A percentile compares a stretch with the other conserved stretches of the same genome.
phyloP scores from a whole-genome alignment of 257 asterid genomes.

The Jacaranda mimosifolia region DNA sequence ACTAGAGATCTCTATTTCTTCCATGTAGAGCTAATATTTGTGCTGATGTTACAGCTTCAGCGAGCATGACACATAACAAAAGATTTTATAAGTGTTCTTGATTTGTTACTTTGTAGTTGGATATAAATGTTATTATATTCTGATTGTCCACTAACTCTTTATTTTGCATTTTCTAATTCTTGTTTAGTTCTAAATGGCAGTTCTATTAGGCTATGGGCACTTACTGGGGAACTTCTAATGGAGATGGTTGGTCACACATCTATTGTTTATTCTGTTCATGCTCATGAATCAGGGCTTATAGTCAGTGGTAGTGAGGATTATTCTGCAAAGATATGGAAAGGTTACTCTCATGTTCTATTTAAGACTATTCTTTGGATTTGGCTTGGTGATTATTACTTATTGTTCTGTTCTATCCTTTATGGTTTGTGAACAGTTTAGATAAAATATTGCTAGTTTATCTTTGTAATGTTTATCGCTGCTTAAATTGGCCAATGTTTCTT shows the following conservation, averaged over 20 bases:
- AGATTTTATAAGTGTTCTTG: not conserved
- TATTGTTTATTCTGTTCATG: constrained; percentile 91
- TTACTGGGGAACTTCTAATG: constrained; percentile 81
- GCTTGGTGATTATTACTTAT: not conserved
- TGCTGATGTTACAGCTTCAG: too few relatives aligned
- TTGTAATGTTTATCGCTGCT: constrained; percentile 3
- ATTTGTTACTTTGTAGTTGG: constrained; percentile 20
- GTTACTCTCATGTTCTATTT: constrained; percentile 45
- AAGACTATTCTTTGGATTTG: constrained; percentile 26
- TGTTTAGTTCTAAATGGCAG: constrained; percentile 60
- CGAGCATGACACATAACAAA: too few relatives aligned
- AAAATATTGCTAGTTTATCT: constrained; percentile 26
- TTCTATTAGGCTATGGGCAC: constrained; percentile 86
- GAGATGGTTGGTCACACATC: constrained; percentile 98
- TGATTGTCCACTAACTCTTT: constrained; percentile 14
- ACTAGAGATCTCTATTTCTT: too few relatives aligned
- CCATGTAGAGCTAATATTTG: too few relatives aligned
- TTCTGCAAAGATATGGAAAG: constrained; percentile 96
- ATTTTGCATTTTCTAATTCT: constrained; percentile 36
- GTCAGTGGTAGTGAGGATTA: constrained; percentile 97
- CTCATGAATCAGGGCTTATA: constrained; percentile 89
- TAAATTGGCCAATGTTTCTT: constrained; percentile 16
- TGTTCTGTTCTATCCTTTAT: not conserved
- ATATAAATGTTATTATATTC: constrained; percentile 2
- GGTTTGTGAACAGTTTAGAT: constrained; percentile 2